These are phyloP conservation scores for Ajuga chamaepitys DNA, from an alignment of 257 asterid genomes.

Conservation along the genomic window DNA sequence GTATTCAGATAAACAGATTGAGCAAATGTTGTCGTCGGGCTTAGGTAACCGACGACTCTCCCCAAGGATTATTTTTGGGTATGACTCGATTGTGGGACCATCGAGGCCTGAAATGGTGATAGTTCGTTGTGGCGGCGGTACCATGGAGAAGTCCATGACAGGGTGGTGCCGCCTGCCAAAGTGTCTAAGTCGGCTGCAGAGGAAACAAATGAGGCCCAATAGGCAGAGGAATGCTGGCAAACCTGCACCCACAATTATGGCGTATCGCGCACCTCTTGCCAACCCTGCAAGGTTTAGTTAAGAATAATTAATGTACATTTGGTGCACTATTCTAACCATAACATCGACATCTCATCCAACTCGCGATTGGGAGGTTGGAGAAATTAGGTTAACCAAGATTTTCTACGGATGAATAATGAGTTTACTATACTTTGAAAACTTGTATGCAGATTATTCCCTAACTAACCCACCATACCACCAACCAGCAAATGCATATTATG, in stretches of 20 bases:
- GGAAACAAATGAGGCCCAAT: constrained; percentile 23
- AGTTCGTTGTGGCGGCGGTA: constrained; percentile 15
- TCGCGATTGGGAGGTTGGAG: too few species aligned
- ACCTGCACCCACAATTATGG: constrained; percentile 35
- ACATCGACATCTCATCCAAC: too few species aligned
- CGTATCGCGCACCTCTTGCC: constrained; percentile 33
- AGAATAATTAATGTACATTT: too few species aligned
- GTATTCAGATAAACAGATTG: constrained; percentile 44
- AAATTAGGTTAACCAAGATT: too few species aligned
- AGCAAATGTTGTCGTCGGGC: constrained; percentile 34
- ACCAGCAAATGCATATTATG: too few species aligned
- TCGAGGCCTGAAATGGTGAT: constrained; percentile 22
- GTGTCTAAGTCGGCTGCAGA: constrained; percentile 20
- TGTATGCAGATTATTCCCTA: too few species aligned
- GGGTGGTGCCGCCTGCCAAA: constrained; percentile 11
- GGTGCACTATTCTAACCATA: too few species aligned
- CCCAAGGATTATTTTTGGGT: constrained; percentile 42
- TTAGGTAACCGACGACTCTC: constrained; percentile 45
- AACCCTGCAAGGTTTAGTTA: constrained; percentile 27
- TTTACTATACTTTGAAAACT: too few species aligned
- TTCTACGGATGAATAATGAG: too few species aligned
- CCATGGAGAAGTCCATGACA: constrained; percentile 19
- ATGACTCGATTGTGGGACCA: constrained; percentile 36
- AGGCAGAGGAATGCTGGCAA: constrained; percentile 37
- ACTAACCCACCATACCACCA: too few species aligned